Percentiles rank a stretch among this genome's conserved stretches.
Conservation (phyloP, 345 rosid genomes). For the Eucalyptus leucophloia region DNA sequence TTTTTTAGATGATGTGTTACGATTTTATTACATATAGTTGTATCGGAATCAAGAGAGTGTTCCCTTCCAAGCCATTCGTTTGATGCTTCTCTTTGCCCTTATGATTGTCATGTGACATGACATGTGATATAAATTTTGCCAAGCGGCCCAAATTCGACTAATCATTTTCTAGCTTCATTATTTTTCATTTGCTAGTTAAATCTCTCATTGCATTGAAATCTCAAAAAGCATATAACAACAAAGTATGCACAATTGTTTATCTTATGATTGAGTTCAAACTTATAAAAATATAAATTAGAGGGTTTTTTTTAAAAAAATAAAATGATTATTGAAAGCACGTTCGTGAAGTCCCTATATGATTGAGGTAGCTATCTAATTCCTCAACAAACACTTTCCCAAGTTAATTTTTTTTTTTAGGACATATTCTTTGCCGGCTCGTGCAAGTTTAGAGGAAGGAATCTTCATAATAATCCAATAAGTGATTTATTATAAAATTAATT, state of each 20-base stretch:
- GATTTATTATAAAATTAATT: neutral
- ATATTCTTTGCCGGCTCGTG: neutral
- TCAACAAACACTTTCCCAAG: neutral
- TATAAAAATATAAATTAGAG: neutral
- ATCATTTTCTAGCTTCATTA: neutral
- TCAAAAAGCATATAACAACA: neutral
- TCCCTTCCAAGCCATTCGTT: accelerated
- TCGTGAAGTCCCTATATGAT: neutral
- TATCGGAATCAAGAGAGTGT: accelerated
- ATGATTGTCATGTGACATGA: neutral
- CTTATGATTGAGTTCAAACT: neutral
- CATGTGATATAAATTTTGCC: neutral
- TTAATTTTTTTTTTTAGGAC: neutral
- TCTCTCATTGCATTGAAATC: neutral
- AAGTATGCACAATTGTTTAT: neutral
- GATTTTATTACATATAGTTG: accelerated
- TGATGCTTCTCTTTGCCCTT: neutral
- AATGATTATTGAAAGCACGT: neutral
- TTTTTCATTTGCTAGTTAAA: neutral
- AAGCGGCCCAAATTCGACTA: accelerated
- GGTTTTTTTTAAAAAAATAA: neutral
- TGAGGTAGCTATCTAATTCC: neutral
- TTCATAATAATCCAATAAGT: neutral
- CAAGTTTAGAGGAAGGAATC: neutral
- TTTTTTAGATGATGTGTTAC: accelerated